Conservation (phyloP, 257 asterid genomes). For the Salvia hispanica region DNA sequence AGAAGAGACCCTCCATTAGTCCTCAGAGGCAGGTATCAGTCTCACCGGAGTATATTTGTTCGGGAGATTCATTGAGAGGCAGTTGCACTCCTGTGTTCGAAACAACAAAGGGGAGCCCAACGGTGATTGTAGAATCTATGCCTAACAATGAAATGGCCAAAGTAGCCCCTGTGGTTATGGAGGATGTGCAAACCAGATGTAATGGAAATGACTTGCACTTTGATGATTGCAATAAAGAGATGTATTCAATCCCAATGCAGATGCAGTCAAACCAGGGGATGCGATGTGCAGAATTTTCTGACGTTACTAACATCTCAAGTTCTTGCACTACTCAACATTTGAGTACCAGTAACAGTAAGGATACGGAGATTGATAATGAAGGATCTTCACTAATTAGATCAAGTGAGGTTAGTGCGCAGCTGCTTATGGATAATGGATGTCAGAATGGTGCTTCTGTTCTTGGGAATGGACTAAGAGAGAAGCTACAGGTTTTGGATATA, state of each 20-base stretch:
- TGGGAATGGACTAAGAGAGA: slow-evolving; percentile 57
- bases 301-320: slow-evolving; percentile 34
- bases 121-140: slow-evolving; percentile 25
- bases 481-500: slow-evolving; percentile 76
- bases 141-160: slow-evolving; percentile 6
- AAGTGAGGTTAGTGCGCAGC: slow-evolving; percentile 37
- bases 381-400: slow-evolving; percentile 36
- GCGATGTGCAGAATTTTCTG: slow-evolving; percentile 37
- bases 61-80: slow-evolving; percentile 36
- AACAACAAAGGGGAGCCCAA: slow-evolving; percentile 30
- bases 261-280: slow-evolving; percentile 25
- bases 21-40: slow-evolving; percentile 57
- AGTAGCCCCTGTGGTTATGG: slow-evolving; percentile 15
- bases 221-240: slow-evolving; percentile 30
- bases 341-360: slow-evolving; percentile 25
- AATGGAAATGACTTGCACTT: slow-evolving; percentile 20
- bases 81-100: slow-evolving; percentile 33
- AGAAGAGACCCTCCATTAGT: slow-evolving; percentile 58
- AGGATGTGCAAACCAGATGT: slow-evolving; percentile 13
- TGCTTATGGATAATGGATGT: slow-evolving; percentile 42
- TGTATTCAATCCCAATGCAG: slow-evolving; percentile 22
- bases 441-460: slow-evolving; percentile 45
- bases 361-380: slow-evolving; percentile 30
- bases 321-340: slow-evolving; percentile 27
- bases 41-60: slow-evolving; percentile 63